A percentile compares a stretch with the other conserved stretches of the same genome.
Evolutionary conservation across 2,329 filamentous ascomycete species (phyloP).

Genomic region (Gremmenia infestans): DNA sequence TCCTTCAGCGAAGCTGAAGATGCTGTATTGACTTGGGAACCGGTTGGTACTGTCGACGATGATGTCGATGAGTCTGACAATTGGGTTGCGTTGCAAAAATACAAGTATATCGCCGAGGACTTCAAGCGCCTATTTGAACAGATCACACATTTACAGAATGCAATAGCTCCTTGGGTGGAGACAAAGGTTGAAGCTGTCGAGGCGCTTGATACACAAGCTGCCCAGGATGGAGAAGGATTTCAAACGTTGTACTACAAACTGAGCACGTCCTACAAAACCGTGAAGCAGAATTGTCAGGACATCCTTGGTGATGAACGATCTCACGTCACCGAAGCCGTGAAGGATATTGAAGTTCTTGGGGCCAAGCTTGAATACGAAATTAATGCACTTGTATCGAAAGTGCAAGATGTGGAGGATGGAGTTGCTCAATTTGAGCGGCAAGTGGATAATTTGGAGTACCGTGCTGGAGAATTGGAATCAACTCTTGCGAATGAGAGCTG

Average conservation of each 20-base stretch:
- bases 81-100: constrained; percentile 31
- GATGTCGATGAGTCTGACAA: constrained; percentile 32
- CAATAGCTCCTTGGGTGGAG: constrained; percentile 57
- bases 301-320: constrained; percentile 65
- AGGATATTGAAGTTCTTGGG: constrained; percentile 73
- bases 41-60: constrained; percentile 41
- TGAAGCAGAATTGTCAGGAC: constrained; percentile 63
- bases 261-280: constrained; percentile 62
- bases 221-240: constrained; percentile 59
- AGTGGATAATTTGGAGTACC: constrained; percentile 64
- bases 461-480: constrained; percentile 56
- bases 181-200: constrained; percentile 52
- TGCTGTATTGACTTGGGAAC: constrained; percentile 63
- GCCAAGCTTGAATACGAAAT: constrained; percentile 93
- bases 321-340: constrained; percentile 64
- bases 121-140: constrained; percentile 49
- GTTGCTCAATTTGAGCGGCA: constrained; percentile 75
- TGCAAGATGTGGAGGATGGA: constrained; percentile 82
- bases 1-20: constrained; percentile 74
- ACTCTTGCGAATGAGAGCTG: constrained; percentile 29
- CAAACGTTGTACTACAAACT: constrained; percentile 64
- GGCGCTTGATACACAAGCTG: constrained; percentile 56
- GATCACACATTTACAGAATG: constrained; percentile 46
- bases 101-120: constrained; percentile 44
- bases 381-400: constrained; percentile 68